Conservation (phyloP, 805 yeast species). For the Teunomyces pallodes region DNA sequence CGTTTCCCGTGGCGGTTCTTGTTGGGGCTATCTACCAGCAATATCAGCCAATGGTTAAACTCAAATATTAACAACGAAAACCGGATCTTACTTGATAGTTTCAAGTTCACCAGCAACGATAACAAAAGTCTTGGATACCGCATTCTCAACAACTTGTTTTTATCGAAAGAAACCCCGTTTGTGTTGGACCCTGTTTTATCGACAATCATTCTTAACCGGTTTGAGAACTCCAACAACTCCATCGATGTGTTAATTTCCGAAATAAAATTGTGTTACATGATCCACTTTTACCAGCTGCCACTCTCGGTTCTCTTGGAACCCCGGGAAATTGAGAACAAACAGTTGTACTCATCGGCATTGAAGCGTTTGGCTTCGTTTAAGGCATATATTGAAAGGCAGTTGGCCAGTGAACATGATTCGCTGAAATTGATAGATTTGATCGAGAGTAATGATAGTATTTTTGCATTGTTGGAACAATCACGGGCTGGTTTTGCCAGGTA, state of each 20-base stretch:
- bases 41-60: constrained; percentile 38
- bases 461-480: constrained; percentile 15
- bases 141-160: constrained; percentile 33
- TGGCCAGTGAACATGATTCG: background rate
- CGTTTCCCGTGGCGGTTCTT: constrained; percentile 33
- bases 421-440: background rate
- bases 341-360: constrained; percentile 21
- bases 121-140: constrained; percentile 31
- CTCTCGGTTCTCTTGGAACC: constrained; percentile 21
- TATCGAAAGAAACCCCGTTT: constrained; percentile 19
- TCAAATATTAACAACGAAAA: constrained; percentile 29
- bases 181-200: constrained; percentile 23
- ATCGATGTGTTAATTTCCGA: constrained; percentile 39
- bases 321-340: constrained; percentile 5
- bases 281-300: constrained; percentile 40
- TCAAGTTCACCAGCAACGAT: constrained; percentile 31
- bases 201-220: constrained; percentile 31
- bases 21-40: constrained; percentile 34
- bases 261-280: constrained; percentile 37
- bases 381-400: constrained; percentile 24
- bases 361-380: constrained; percentile 38
- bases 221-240: constrained; percentile 39
- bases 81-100: constrained; percentile 25
- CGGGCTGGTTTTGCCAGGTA: constrained; percentile 20
- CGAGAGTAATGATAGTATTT: constrained; percentile 8